Percentiles rank a stretch among this genome's conserved stretches.
Evolutionary conservation across 345 rosid species (phyloP).

Genomic region (Brassica carinata): DNA sequence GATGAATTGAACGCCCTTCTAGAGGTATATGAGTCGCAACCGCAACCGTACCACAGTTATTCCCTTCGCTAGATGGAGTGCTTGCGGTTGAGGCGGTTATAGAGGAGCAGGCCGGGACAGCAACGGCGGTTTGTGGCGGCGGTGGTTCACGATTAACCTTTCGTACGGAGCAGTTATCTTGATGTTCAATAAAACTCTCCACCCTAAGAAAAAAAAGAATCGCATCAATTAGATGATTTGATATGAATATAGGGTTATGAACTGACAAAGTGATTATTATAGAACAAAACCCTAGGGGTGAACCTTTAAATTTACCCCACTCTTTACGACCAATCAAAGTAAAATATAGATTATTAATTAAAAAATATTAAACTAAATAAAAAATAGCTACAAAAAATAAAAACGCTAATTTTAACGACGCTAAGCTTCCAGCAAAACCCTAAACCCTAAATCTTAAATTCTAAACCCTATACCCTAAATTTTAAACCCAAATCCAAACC

Average conservation of each 20-base stretch:
- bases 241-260: conserved; percentile 37
- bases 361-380: too few species aligned
- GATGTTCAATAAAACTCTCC: conserved; percentile 90
- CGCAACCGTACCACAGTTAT: conserved; percentile 47
- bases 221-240: conserved; percentile 1
- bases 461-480: too few species aligned
- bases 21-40: conserved; percentile 32
- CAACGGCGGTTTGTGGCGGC: conserved; percentile 40
- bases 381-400: too few species aligned
- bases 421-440: too few species aligned
- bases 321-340: too few species aligned
- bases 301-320: too few species aligned
- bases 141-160: conserved; percentile 49
- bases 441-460: too few species aligned
- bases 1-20: conserved; percentile 32
- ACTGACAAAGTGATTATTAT: conserved; percentile 45
- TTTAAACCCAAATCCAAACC: too few species aligned
- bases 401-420: too few species aligned
- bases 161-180: conserved; percentile 67
- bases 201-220: conserved; percentile 47
- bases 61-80: conserved; percentile 73
- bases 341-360: too few species aligned
- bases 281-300: too few species aligned
- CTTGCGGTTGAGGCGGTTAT: conserved; percentile 77
- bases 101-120: conserved; percentile 60